Evolutionary conservation across 2,329 filamentous ascomycete genomes (phyloP), one percentile per base, ranked within the genome.

Genomic region (Colletotrichum higginsianum): DNA sequence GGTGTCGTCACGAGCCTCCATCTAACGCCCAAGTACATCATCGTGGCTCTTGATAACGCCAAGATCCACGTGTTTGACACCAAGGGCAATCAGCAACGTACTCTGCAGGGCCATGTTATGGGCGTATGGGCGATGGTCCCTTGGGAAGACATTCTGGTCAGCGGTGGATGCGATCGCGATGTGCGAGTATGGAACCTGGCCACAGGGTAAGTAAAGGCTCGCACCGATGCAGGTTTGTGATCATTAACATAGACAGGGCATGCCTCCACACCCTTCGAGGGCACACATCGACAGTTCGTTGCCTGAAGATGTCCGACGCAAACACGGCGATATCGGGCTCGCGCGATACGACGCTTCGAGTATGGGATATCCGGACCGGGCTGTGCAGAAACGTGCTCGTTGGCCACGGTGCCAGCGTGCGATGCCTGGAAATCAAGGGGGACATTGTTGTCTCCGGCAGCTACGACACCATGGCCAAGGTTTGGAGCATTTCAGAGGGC

Each of bases 91-190:
- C 91, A 94, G 74, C 91, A 97, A 77, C 94, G 95, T 80, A 98
- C 94, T 2, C 85, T 99, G 38, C 93, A 96, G 79, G 96, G 96
- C 13, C 96, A 99, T 84, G 94, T 98, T 55, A 99, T 99, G 96
- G 96, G 96, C 50, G 96, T 99, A 23, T 99, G 96, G 96, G 96
- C 96, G 60, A 98, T 99, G 96, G 95, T 99, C 30, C 96, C 96
- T 8, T 98, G 95, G 94, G 96, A 94, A 71, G 96, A 99, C 80
- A 93, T 94, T 64, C 87, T 99, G 73, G 96, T 99, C 72, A 98
- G 95, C 77, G 96, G 96, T 77, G 96, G 96, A 7, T 99, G 96
- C 80, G 96, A 99, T 84, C 90, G 96, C 72, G 96, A 99, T 79
- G 96, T 99, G 38, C 90, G 96, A 68, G 96, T 99, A 7, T 99